Evolutionary conservation across 345 rosid genomes (phyloP).

Genomic region (Hibiscus syriacus): DNA sequence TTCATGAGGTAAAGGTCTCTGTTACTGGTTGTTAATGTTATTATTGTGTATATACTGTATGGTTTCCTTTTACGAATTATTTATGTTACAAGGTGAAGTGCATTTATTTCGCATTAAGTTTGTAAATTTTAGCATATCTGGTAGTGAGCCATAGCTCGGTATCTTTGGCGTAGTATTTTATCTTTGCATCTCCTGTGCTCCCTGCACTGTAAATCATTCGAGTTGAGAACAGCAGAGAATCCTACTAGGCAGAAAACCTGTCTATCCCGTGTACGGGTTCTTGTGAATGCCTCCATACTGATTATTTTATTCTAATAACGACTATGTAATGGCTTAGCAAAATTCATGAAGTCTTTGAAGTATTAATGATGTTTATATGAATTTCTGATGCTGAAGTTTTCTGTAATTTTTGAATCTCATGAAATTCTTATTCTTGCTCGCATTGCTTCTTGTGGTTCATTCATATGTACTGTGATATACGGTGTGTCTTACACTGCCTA

Average conservation of each 20-base stretch:
- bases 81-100: neutral
- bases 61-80: neutral
- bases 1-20: constrained; percentile 53
- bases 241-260: neutral
- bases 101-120: neutral
- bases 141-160: neutral
- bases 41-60: neutral
- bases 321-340: neutral
- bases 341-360: neutral
- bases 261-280: neutral
- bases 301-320: neutral
- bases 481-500: neutral
- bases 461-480: neutral
- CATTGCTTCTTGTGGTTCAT: neutral
- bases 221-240: neutral
- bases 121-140: neutral
- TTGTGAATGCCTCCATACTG: neutral
- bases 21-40: neutral
- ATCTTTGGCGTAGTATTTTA: neutral
- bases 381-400: constrained; percentile 1
- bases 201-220: neutral
- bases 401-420: neutral
- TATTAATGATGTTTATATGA: neutral
- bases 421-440: neutral
- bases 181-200: neutral